Conservation (phyloP, 768 basidiomycete genomes). For the Agrocybe praecox region DNA sequence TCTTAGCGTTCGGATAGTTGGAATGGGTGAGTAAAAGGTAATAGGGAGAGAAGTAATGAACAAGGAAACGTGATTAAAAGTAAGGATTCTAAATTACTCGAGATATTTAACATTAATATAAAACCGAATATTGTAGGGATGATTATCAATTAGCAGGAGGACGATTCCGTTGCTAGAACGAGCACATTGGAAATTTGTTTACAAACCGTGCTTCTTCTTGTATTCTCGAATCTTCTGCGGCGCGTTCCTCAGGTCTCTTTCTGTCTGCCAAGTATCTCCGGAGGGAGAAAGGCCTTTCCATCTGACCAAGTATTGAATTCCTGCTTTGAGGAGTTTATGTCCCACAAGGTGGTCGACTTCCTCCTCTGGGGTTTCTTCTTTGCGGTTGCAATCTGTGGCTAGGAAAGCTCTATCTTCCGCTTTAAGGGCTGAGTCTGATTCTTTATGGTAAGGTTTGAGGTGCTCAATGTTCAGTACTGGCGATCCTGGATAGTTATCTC, state of each 20-base stretch:
- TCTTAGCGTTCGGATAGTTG: too few species aligned
- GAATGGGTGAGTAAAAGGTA: too few species aligned
- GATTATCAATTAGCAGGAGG: not conserved
- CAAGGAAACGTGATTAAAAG: too few species aligned
- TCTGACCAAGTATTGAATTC: not conserved
- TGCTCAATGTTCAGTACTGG: slow-evolving; percentile 2
- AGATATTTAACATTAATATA: too few species aligned
- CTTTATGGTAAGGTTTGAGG: not conserved
- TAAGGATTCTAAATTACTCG: too few species aligned
- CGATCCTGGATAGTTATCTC: not conserved
- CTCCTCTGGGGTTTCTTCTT: not conserved
- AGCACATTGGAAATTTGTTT: not conserved
- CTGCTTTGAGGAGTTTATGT: not conserved
- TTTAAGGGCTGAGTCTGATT: not conserved
- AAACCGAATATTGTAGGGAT: too few species aligned
- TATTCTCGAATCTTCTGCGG: not conserved
- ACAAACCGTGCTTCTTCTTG: not conserved
- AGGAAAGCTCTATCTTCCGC: not conserved
- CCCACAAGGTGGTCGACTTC: not conserved
- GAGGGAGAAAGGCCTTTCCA: not conserved
- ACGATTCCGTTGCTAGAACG: not conserved
- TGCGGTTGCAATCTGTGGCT: not conserved
- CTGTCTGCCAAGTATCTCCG: not conserved
- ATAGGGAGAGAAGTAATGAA: too few species aligned
- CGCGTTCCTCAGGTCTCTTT: not conserved